These are phyloP conservation scores for Ophiocordyceps camponoti-leonardi DNA, from an alignment of 2,329 filamentous ascomycete species.

Conservation along the genomic window DNA sequence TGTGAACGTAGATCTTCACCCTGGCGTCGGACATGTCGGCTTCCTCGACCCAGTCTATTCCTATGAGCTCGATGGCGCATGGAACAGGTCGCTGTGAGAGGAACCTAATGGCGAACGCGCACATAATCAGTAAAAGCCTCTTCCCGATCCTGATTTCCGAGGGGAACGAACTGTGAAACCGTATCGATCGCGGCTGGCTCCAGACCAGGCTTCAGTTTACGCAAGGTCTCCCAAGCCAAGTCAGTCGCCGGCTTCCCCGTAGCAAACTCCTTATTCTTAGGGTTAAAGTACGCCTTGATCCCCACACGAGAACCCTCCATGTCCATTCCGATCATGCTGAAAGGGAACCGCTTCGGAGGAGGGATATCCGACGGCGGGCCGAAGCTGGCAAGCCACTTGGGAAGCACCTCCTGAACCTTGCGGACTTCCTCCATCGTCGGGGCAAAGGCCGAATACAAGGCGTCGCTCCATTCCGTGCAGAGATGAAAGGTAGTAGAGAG, in stretches of 20 bases:
- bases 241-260: background rate
- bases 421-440: background rate
- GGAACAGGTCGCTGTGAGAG: background rate
- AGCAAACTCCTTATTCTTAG: conserved; percentile 3
- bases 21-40: conserved; percentile 2
- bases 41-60: conserved; percentile 4
- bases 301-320: conserved; percentile 1
- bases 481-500: conserved; percentile 1
- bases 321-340: conserved; percentile 3
- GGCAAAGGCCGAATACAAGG: conserved; percentile 1
- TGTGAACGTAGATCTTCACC: conserved; percentile 4
- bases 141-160: background rate
- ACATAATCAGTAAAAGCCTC: background rate
- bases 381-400: conserved; percentile 1
- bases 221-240: conserved; percentile 1
- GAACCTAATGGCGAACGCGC: conserved; percentile 1
- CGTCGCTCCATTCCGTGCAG: conserved; percentile 3
- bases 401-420: background rate
- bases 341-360: conserved; percentile 2
- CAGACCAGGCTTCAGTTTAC: conserved; percentile 2
- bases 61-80: conserved; percentile 1
- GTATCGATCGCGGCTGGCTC: conserved; percentile 1
- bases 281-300: conserved; percentile 4
- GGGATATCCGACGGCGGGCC: background rate
- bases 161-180: conserved; percentile 1